Percentiles rank a stretch among this genome's conserved stretches.
phyloP scores from a whole-genome alignment of 257 asterid species.

The Fraxinus pennsylvanica region DNA sequence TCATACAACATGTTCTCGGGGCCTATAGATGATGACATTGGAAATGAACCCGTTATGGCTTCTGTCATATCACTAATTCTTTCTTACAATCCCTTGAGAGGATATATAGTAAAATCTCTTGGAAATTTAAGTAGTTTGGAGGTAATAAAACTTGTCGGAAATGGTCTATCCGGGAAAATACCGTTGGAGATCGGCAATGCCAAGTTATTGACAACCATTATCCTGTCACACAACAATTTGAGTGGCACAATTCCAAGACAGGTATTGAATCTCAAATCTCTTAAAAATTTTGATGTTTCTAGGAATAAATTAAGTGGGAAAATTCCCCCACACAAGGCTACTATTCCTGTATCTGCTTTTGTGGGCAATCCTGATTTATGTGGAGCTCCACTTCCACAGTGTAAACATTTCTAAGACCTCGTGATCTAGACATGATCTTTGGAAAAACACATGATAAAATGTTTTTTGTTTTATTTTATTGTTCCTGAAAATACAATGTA shows the following conservation, averaged over 20 bases:
- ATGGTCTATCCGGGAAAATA: constrained; percentile 48
- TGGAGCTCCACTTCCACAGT: constrained; percentile 75
- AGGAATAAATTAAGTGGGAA: constrained; percentile 49
- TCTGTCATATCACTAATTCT: constrained; percentile 41
- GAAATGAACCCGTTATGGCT: constrained; percentile 37
- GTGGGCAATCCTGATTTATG: constrained; percentile 59
- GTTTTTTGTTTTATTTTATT: not conserved
- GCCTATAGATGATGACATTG: constrained; percentile 36
- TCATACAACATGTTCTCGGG: constrained; percentile 54
- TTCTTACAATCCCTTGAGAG: constrained; percentile 54
- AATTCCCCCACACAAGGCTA: constrained; percentile 53
- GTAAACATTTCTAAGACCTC: constrained; percentile 30
- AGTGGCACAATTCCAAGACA: constrained; percentile 55
- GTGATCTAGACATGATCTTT: not conserved
- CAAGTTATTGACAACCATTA: constrained; percentile 29
- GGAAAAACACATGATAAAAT: not conserved
- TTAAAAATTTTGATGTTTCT: constrained; percentile 50
- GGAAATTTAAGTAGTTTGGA: constrained; percentile 42
- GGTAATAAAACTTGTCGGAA: constrained; percentile 35
- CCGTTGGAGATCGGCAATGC: constrained; percentile 54
- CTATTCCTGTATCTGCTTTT: constrained; percentile 49
- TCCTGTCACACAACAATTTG: constrained; percentile 51
- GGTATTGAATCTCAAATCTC: constrained; percentile 47
- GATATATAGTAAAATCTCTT: constrained; percentile 49
- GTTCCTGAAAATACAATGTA: not conserved